Conservation (phyloP, 139 green algal species). For the Diplosphaera chodatii region DNA sequence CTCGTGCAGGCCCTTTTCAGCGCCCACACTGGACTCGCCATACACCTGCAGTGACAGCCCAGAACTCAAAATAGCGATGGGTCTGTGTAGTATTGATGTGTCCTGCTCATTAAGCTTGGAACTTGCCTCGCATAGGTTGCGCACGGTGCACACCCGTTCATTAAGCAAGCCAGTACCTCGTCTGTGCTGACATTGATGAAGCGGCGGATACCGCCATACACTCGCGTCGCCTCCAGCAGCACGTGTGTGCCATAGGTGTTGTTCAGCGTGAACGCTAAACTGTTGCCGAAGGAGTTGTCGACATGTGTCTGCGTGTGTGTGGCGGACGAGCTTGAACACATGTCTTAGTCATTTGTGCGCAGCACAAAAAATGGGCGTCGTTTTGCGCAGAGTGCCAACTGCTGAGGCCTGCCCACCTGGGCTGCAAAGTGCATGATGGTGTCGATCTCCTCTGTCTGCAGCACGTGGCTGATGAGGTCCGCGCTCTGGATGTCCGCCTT, state of each 20-base stretch:
- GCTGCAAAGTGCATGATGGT: slow-evolving; percentile 98
- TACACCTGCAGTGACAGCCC: not conserved
- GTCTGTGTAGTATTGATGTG: too few relatives aligned
- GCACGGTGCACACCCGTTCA: too few relatives aligned
- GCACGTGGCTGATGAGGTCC: slow-evolving; percentile 84
- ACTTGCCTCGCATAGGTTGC: too few relatives aligned
- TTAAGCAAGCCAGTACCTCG: slow-evolving; percentile 38
- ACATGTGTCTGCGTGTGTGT: slow-evolving; percentile 97
- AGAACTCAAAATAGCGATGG: too few relatives aligned
- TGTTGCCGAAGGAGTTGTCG: slow-evolving; percentile 98
- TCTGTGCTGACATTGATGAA: slow-evolving; percentile 94
- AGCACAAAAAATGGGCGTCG: too few relatives aligned
- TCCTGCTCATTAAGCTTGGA: too few relatives aligned
- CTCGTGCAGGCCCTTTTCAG: slow-evolving; percentile 63
- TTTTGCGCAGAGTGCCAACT: too few relatives aligned
- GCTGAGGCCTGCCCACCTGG: slow-evolving; percentile 40
- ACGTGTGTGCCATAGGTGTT: slow-evolving; percentile 95
- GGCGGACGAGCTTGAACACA: not conserved
- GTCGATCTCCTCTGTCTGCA: slow-evolving; percentile 84
- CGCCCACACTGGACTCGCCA: slow-evolving; percentile 1
- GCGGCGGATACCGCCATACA: slow-evolving; percentile 64
- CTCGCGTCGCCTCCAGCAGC: slow-evolving; percentile 84
- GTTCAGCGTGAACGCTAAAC: slow-evolving; percentile 89
- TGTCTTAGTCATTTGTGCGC: too few relatives aligned
- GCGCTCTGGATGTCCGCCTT: slow-evolving; percentile 88